These are phyloP conservation scores for Byssoonygena ceratinophila DNA, from an alignment of 2,329 filamentous ascomycete species.

Conservation along the genomic window DNA sequence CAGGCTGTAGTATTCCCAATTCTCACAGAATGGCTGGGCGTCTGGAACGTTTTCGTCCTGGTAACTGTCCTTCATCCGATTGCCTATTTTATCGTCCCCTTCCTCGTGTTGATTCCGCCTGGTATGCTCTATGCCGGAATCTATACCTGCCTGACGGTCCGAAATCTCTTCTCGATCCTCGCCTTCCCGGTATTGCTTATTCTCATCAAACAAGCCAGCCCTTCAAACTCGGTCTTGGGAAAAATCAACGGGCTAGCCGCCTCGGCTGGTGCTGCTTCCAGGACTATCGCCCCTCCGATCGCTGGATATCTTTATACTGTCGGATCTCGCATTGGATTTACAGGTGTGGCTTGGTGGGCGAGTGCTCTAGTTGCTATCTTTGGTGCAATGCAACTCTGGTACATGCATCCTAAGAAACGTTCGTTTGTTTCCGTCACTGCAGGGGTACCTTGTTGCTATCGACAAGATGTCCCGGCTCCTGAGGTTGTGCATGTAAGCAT, in stretches of 20 bases:
- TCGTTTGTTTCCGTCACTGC: slow-evolving; percentile 30
- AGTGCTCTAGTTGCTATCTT: slow-evolving; percentile 47
- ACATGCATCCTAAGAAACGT: slow-evolving; percentile 42
- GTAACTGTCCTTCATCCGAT: slow-evolving; percentile 57
- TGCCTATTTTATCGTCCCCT: slow-evolving; percentile 59
- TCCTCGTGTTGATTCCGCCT: slow-evolving; percentile 49
- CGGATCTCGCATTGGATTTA: slow-evolving; percentile 48
- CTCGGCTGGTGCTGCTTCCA: slow-evolving; percentile 58
- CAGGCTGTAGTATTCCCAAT: slow-evolving; percentile 61
- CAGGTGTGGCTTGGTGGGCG: slow-evolving; percentile 54
- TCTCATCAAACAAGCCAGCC: slow-evolving; percentile 60
- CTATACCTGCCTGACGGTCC: slow-evolving; percentile 54
- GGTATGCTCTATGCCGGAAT: slow-evolving; percentile 50
- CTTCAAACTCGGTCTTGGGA: slow-evolving; percentile 51
- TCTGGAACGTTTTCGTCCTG: slow-evolving; percentile 56
- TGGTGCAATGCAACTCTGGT: slow-evolving; percentile 48
- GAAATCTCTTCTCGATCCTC: slow-evolving; percentile 58
- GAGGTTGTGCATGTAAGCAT: slow-evolving; percentile 15
- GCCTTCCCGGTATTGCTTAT: slow-evolving; percentile 59
- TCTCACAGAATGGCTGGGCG: slow-evolving; percentile 52
- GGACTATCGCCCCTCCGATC: slow-evolving; percentile 59
- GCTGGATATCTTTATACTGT: slow-evolving; percentile 57
- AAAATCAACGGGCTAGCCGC: slow-evolving; percentile 64
- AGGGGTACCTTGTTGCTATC: slow-evolving; percentile 12
- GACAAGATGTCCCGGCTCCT: neutral